Conservation (phyloP, 768 basidiomycete species). For the Suillus decipiens region DNA sequence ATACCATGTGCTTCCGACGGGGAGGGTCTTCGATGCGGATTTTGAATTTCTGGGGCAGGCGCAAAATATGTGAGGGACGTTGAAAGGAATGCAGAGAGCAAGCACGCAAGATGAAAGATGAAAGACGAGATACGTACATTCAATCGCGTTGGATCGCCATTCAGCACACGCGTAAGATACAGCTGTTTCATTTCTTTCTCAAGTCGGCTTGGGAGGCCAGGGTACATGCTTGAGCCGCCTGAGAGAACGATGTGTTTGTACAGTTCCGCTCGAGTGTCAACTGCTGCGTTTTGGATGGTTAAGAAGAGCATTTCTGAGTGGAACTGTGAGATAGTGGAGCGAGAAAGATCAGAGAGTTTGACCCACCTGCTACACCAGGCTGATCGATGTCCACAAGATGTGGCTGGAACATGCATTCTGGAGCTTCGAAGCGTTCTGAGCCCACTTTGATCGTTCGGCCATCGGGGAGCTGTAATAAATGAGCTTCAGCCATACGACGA, state of each 20-base stretch:
- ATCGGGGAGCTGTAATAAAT: constrained; percentile 73
- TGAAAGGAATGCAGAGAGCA: background rate
- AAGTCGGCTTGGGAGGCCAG: constrained; percentile 92
- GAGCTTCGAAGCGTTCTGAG: constrained; percentile 97
- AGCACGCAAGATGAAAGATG: background rate
- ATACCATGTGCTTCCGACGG: constrained; percentile 98
- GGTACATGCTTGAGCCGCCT: constrained; percentile 98
- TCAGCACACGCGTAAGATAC: constrained; percentile 89
- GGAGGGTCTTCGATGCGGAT: constrained; percentile 98
- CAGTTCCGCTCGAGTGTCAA: constrained; percentile 86
- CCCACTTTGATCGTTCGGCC: constrained; percentile 97
- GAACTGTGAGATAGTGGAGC: background rate
- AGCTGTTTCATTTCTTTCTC: constrained; percentile 99
- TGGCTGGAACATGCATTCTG: constrained; percentile 99
- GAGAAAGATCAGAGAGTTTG: constrained; percentile 19
- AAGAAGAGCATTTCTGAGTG: constrained; percentile 89
- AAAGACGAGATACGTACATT: constrained; percentile 59
- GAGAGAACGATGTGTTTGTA: constrained; percentile 99
- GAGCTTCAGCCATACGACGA: constrained; percentile 13
- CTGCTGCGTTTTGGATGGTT: constrained; percentile 88
- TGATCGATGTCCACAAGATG: constrained; percentile 97
- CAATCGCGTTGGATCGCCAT: constrained; percentile 78
- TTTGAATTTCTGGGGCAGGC: constrained; percentile 86
- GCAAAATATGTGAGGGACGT: background rate
- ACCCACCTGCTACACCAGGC: constrained; percentile 94